phyloP scores from a whole-genome alignment of 768 basidiomycete genomes.

The Tephrocybe sp. region DNA sequence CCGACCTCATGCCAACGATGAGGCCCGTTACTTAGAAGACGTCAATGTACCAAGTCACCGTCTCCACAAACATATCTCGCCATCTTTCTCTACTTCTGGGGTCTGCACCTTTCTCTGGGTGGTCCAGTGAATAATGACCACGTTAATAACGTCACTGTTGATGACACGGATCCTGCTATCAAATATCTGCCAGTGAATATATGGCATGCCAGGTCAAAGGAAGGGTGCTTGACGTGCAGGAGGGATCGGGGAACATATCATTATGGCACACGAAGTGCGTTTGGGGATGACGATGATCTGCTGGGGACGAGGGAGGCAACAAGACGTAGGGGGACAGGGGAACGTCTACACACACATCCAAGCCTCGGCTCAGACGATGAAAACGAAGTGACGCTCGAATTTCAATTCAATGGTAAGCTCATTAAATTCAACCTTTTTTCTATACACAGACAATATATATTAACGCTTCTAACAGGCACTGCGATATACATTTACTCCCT shows the following conservation, averaged over 20 bases:
- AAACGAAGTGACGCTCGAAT: slow-evolving; percentile 32
- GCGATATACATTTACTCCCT: slow-evolving; percentile 48
- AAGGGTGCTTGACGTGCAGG: slow-evolving; percentile 32
- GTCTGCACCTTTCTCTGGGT: slow-evolving; percentile 19
- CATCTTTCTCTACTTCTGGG: slow-evolving; percentile 9
- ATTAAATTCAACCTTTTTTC: too few species aligned
- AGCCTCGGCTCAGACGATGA: slow-evolving; percentile 32
- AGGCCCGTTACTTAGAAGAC: not conserved
- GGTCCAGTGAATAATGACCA: too few species aligned
- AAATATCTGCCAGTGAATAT: slow-evolving; percentile 33
- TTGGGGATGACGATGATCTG: slow-evolving; percentile 20
- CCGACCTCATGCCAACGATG: not conserved
- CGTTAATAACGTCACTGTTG: slow-evolving; percentile 36
- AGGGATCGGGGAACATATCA: slow-evolving; percentile 35
- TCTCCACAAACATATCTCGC: slow-evolving; percentile 5
- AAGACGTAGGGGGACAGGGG: slow-evolving; percentile 8
- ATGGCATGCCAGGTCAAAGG: slow-evolving; percentile 33
- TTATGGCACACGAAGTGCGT: slow-evolving; percentile 27
- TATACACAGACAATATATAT: too few species aligned
- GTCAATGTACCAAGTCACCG: not conserved
- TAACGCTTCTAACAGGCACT: slow-evolving; percentile 40
- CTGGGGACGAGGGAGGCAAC: not conserved
- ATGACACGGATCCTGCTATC: slow-evolving; percentile 38
- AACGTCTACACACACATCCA: not conserved
- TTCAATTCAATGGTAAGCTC: slow-evolving; percentile 48